Conservation (phyloP, 345 rosid genomes). For the Turnera subulata region DNA sequence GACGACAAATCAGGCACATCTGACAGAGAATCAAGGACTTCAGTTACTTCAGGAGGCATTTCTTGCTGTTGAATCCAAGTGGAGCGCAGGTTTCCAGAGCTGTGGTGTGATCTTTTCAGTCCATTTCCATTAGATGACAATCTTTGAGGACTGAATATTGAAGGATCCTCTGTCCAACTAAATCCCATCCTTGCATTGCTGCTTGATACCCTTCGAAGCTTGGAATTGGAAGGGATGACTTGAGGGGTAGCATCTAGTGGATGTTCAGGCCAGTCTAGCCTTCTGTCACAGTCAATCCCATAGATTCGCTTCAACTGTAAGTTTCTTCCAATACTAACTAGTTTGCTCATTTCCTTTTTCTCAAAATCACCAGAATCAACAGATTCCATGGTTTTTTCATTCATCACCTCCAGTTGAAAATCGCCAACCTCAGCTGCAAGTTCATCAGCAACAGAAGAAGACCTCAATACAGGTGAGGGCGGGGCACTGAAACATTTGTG, state of each 20-base stretch:
- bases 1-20: slow-evolving; percentile 36
- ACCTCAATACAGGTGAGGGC: slow-evolving; percentile 74
- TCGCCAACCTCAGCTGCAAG: slow-evolving; percentile 48
- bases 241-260: slow-evolving; percentile 71
- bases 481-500: slow-evolving; percentile 81
- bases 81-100: slow-evolving; percentile 54
- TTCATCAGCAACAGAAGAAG: slow-evolving; percentile 68
- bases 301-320: slow-evolving; percentile 40
- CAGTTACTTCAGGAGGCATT: slow-evolving; percentile 26
- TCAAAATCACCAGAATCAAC: slow-evolving; percentile 21
- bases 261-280: slow-evolving; percentile 84
- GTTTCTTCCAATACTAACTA: slow-evolving; percentile 27
- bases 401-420: slow-evolving; percentile 40
- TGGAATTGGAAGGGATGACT: slow-evolving; percentile 48
- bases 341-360: slow-evolving; percentile 22
- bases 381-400: slow-evolving; percentile 30
- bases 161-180: slow-evolving; percentile 37
- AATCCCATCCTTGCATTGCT: slow-evolving; percentile 67
- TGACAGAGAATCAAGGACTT: slow-evolving; percentile 33
- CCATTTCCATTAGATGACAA: slow-evolving; percentile 33
- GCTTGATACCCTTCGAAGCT: slow-evolving; percentile 66
- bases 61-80: slow-evolving; percentile 39
- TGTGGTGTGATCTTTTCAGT: slow-evolving; percentile 63
- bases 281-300: slow-evolving; percentile 31
- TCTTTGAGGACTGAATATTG: slow-evolving; percentile 24